Percentiles rank a stretch among this genome's conserved stretches.
Evolutionary conservation across 176 grass and related monocot genomes (phyloP).

Genomic region (Hordeum marinum): DNA sequence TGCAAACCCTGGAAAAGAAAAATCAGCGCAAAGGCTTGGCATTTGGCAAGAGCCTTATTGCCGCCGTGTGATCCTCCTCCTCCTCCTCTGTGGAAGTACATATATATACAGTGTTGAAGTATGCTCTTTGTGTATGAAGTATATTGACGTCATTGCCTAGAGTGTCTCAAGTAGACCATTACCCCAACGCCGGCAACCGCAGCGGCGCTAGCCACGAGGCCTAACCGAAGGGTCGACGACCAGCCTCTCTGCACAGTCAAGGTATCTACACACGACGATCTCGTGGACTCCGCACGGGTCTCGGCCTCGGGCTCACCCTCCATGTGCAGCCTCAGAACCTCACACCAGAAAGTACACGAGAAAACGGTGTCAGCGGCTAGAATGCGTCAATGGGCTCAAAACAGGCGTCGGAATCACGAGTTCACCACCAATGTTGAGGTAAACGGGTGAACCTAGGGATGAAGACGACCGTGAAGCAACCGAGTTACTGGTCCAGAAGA

Average conservation of each 20-base stretch:
- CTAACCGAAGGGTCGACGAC: slow-evolving; percentile 8
- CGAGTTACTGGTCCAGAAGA: background rate
- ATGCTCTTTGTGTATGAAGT: background rate
- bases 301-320: slow-evolving; percentile 25
- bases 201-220: background rate
- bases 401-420: too few species aligned
- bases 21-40: background rate
- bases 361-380: background rate
- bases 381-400: too few species aligned
- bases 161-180: slow-evolving; percentile 54
- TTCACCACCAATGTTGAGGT: too few species aligned
- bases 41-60: background rate
- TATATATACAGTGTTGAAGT: background rate
- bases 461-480: background rate
- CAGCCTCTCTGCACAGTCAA: background rate
- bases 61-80: background rate
- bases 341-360: background rate
- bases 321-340: slow-evolving; percentile 67
- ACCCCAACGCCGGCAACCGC: slow-evolving; percentile 33
- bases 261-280: background rate
- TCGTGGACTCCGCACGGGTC: background rate
- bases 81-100: background rate
- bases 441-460: too few species aligned
- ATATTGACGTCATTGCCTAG: background rate
- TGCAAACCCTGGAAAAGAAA: background rate